phyloP scores from a whole-genome alignment of 495 filamentous ascomycete species.

The Sabuloglossum arenarium region DNA sequence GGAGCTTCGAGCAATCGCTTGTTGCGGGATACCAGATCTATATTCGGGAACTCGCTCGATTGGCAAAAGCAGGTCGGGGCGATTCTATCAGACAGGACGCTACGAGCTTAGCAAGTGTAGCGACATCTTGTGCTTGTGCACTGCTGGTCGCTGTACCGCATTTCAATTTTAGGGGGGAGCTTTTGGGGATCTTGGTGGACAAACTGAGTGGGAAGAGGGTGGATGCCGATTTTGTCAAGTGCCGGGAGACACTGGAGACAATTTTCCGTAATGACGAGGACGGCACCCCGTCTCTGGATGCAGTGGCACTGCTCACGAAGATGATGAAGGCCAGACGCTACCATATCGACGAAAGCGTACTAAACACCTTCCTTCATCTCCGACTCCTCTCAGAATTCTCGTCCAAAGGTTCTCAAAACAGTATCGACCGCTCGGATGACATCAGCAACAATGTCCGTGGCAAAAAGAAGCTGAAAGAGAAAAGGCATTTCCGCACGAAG shows the following conservation, averaged over 20 bases:
- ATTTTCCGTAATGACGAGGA: slow-evolving; percentile 79
- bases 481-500: slow-evolving; percentile 59
- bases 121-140: slow-evolving; percentile 65
- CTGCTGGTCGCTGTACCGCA: slow-evolving; percentile 67
- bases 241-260: slow-evolving; percentile 55
- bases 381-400: slow-evolving; percentile 74
- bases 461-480: slow-evolving; percentile 32
- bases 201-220: slow-evolving; percentile 48
- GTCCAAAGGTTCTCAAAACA: slow-evolving; percentile 55
- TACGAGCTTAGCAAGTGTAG: slow-evolving; percentile 37
- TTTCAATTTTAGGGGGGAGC: slow-evolving; percentile 83
- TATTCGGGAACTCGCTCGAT: slow-evolving; percentile 43
- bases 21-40: slow-evolving; percentile 66
- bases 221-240: slow-evolving; percentile 57
- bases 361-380: slow-evolving; percentile 82
- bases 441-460: slow-evolving; percentile 7
- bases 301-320: slow-evolving; percentile 63
- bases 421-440: slow-evolving; percentile 37
- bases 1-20: slow-evolving; percentile 66
- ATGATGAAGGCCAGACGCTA: slow-evolving; percentile 85
- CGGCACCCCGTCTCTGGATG: slow-evolving; percentile 69
- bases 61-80: slow-evolving; percentile 27
- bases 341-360: slow-evolving; percentile 55
- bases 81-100: slow-evolving; percentile 17
- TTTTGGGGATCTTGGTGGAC: slow-evolving; percentile 68